These are phyloP conservation scores for Alternaria conjuncta DNA, from an alignment of 2,329 filamentous ascomycete species.

Conservation along the genomic window DNA sequence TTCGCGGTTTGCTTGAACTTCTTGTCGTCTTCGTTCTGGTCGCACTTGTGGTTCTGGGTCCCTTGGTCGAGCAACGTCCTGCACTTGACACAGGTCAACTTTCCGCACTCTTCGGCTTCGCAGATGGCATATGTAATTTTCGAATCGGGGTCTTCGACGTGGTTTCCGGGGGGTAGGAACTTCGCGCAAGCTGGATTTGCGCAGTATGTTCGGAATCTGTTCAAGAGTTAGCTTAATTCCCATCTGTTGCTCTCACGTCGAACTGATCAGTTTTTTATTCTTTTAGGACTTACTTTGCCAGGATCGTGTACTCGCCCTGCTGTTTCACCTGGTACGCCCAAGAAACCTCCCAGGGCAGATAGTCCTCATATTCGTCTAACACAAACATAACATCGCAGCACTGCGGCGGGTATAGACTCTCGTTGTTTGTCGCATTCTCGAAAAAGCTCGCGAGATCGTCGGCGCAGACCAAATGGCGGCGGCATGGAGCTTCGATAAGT, in stretches of 20 bases:
- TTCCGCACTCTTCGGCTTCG: conserved; percentile 23
- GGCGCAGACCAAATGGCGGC: conserved; percentile 31
- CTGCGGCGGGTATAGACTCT: conserved; percentile 37
- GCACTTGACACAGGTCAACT: conserved; percentile 35
- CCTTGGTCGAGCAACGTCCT: conserved; percentile 20
- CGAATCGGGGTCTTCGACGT: conserved; percentile 19
- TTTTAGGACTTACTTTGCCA: conserved; percentile 30
- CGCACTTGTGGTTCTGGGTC: conserved; percentile 25
- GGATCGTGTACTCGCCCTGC: conserved; percentile 36
- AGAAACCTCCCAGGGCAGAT: conserved; percentile 25
- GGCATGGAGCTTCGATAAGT: conserved; percentile 29
- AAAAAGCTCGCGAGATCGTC: conserved; percentile 33
- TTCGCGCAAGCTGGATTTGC: conserved; percentile 25
- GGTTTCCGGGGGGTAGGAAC: conserved; percentile 29
- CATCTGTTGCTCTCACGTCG: not conserved
- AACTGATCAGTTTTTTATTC: not conserved
- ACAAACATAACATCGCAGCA: conserved; percentile 36
- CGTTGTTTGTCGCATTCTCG: conserved; percentile 31
- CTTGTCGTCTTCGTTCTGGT: conserved; percentile 26
- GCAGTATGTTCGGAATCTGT: conserved; percentile 40
- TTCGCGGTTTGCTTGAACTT: conserved; percentile 31
- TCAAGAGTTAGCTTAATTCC: not conserved
- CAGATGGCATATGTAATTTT: conserved; percentile 32
- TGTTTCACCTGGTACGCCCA: conserved; percentile 33
- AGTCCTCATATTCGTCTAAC: conserved; percentile 28